Evolutionary conservation across 2,329 filamentous ascomycete species (phyloP).

Genomic region (Cladosporium sp.): DNA sequence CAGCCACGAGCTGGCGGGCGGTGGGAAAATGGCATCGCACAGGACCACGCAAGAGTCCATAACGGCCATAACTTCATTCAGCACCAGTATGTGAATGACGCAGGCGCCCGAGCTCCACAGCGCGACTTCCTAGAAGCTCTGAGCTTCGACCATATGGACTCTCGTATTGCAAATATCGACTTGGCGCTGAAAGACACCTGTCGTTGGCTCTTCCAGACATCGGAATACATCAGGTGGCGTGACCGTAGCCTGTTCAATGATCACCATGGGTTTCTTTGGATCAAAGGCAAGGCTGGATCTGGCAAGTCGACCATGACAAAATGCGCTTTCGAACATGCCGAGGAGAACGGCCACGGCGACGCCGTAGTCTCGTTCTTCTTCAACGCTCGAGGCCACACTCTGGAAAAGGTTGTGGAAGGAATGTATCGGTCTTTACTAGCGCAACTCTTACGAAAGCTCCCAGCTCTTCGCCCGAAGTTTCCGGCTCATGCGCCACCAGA

Average conservation of each 20-base stretch:
- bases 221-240: slow-evolving; percentile 9
- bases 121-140: background rate
- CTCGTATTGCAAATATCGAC: background rate
- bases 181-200: slow-evolving; percentile 4
- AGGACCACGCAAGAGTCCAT: too few species aligned
- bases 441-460: background rate
- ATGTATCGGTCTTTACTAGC: slow-evolving; percentile 6
- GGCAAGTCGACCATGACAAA: slow-evolving; percentile 26
- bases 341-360: background rate
- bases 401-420: background rate
- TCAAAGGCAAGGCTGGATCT: slow-evolving; percentile 26
- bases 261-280: slow-evolving; percentile 21
- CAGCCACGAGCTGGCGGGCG: too few species aligned
- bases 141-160: background rate
- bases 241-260: background rate
- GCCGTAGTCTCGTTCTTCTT: background rate
- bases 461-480: too few species aligned
- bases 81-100: too few species aligned
- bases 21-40: too few species aligned
- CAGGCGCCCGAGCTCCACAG: too few species aligned
- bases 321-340: background rate
- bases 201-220: slow-evolving; percentile 12
- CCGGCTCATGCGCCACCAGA: too few species aligned
- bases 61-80: too few species aligned
- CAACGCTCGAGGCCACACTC: background rate